These are phyloP conservation scores for Diaporthe amygdali DNA, from an alignment of 2,329 filamentous ascomycete species.

Conservation along the genomic window DNA sequence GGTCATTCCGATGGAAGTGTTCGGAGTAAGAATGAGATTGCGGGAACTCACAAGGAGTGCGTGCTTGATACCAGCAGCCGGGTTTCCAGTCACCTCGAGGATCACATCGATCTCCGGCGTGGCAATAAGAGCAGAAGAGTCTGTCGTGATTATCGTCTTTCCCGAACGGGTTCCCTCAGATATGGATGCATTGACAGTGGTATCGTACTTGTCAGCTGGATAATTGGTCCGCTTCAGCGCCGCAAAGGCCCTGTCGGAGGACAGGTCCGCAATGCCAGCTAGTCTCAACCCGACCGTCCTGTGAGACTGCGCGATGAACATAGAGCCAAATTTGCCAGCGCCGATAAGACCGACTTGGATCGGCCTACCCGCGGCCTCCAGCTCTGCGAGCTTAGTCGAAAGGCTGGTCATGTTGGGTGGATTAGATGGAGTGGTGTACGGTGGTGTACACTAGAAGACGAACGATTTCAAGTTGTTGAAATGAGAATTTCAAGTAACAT, in stretches of 20 bases:
- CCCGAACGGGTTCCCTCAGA: not conserved
- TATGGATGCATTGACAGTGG: not conserved
- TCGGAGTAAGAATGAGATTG: too few species aligned
- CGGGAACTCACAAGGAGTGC: slow-evolving; percentile 35
- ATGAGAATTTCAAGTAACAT: not conserved
- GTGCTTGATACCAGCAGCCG: slow-evolving; percentile 47
- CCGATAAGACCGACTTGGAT: slow-evolving; percentile 50
- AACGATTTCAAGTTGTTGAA: not conserved
- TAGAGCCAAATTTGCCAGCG: slow-evolving; percentile 51
- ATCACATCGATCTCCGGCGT: slow-evolving; percentile 49
- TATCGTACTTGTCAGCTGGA: not conserved
- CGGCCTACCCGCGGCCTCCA: not conserved
- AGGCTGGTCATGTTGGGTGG: not conserved
- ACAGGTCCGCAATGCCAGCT: slow-evolving; percentile 49
- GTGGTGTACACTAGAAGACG: not conserved
- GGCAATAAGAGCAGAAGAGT: slow-evolving; percentile 46
- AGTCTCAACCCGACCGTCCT: slow-evolving; percentile 47
- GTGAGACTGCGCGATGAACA: slow-evolving; percentile 52
- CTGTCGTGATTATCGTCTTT: slow-evolving; percentile 42
- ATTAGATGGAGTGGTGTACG: not conserved
- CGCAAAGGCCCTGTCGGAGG: slow-evolving; percentile 43
- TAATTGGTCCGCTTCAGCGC: slow-evolving; percentile 34
- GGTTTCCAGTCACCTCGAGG: slow-evolving; percentile 49
- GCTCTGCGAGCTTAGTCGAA: not conserved
- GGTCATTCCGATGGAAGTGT: not conserved